Conservation (phyloP, 192 early-diverging fungal genomes). For the Entomortierella lignicola region DNA sequence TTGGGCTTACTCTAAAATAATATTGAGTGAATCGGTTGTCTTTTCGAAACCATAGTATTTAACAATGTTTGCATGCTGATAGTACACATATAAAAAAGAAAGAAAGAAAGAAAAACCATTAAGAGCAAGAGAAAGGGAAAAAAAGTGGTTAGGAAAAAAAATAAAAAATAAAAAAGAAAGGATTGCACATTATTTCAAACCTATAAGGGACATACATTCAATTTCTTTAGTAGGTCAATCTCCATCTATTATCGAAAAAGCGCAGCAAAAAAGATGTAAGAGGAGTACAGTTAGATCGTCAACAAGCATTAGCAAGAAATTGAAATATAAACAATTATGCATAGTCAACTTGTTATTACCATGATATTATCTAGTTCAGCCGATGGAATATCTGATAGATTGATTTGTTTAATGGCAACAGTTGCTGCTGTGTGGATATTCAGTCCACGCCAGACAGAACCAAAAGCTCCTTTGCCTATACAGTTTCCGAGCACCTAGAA, state of each 20-base stretch:
- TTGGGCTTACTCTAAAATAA: conserved; percentile 85
- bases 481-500: conserved; percentile 69
- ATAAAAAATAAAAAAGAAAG: no score
- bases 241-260: conserved; percentile 56
- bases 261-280: not conserved
- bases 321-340: no score
- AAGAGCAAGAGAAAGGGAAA: no score
- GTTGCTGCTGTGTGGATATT: conserved; percentile 74
- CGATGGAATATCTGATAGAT: conserved; percentile 57
- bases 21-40: conserved; percentile 76
- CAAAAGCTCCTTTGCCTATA: conserved; percentile 80
- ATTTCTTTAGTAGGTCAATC: conserved; percentile 61
- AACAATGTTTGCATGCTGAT: conserved; percentile 72
- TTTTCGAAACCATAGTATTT: conserved; percentile 82
- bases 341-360: no score
- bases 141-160: no score
- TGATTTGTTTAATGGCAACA: conserved; percentile 79
- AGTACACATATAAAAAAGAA: not conserved
- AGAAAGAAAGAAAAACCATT: not conserved
- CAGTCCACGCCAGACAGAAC: conserved; percentile 77
- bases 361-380: conserved; percentile 56
- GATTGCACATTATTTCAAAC: not conserved
- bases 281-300: not conserved
- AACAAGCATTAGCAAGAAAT: no score
- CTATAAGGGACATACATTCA: conserved; percentile 51